Base-by-base conservation (phyloP, 371 early-diverging fungal genomes). In the Umbelopsis sp. region DNA sequence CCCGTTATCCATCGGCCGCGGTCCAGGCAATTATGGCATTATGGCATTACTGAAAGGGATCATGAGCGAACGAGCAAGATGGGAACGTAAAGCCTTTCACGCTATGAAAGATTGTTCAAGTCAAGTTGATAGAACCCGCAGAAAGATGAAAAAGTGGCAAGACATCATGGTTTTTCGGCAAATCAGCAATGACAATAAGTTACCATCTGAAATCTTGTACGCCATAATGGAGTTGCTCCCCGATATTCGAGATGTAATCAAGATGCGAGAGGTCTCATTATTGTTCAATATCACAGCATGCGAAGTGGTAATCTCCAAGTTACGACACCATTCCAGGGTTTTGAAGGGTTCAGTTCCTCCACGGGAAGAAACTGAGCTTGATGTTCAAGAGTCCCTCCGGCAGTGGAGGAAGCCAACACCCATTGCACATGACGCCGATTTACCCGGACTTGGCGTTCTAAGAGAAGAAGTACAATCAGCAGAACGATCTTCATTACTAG, bases 21-120 rank as follows among this genome's bases (percentile, higher is more conserved):
- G 70, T 9, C 77, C 79, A 7, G 80, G 77, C 3, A 66, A 70
- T 4, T 80, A 80, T 25, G 68, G 69, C 20, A 74, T 80, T 18
- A 64, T 64, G 3, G 50, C 63, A 8, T 50, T 82, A 20, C 52
- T 82, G 10, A 65, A 72, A 50, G 50, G 65, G 5, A 57, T 82
- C 16, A 50, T 68, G 20, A 45, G 62, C 1, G 62, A 71, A 62
- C 72, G 82, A 1, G 67, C 45, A 22, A 65, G 67, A 24, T 52
- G 69, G 63, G 79, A 79, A 69, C 37, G 50, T 12, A 44, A 41
- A 20, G 83, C 76, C 1, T 68, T 72, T 12, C 12, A 63, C 14
- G 51, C 67, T 9, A 45, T 77, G 24, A 63, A 46, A 7, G 71
- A 76, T 20, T 72, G 74, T 0, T 50, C 67, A 4, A 57, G 63